A percentile compares a stretch with the other conserved stretches of the same genome.
These are phyloP conservation scores for Meredithiella fracta DNA, from an alignment of 2,329 filamentous ascomycete genomes.

Conservation along the genomic window DNA sequence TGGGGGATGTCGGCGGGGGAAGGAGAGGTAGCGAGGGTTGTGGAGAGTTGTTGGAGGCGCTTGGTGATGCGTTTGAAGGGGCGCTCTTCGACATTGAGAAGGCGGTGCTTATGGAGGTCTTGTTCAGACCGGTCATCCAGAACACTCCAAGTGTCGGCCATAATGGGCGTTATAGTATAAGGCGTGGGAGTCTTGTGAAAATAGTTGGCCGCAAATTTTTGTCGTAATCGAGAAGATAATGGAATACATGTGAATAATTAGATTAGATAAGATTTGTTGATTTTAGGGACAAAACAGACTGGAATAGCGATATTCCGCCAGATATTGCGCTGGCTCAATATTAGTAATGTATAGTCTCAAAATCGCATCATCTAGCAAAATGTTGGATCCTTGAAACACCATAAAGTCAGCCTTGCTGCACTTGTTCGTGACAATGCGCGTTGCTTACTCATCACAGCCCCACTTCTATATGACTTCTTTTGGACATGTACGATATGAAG, in stretches of 20 bases:
- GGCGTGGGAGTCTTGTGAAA: neutral
- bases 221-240: neutral
- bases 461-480: neutral
- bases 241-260: neutral
- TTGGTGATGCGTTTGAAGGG: slow-evolving; percentile 81
- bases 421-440: neutral
- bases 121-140: slow-evolving; percentile 63
- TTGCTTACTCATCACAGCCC: slow-evolving; percentile 1
- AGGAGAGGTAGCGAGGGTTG: slow-evolving; percentile 41
- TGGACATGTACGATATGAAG: neutral
- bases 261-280: too few species aligned
- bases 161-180: slow-evolving; percentile 1
- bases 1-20: slow-evolving; percentile 30
- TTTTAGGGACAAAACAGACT: neutral
- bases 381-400: neutral
- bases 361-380: neutral
- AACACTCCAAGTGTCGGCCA: slow-evolving; percentile 41
- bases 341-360: neutral
- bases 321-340: neutral
- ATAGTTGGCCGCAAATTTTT: neutral
- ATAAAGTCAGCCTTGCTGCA: neutral
- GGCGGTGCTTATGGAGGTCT: slow-evolving; percentile 71
- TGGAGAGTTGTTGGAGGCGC: slow-evolving; percentile 43
- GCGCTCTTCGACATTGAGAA: slow-evolving; percentile 80
- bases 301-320: neutral